These are phyloP conservation scores for Rosa persica DNA, from an alignment of 306 rosid species.

Conservation along the genomic window DNA sequence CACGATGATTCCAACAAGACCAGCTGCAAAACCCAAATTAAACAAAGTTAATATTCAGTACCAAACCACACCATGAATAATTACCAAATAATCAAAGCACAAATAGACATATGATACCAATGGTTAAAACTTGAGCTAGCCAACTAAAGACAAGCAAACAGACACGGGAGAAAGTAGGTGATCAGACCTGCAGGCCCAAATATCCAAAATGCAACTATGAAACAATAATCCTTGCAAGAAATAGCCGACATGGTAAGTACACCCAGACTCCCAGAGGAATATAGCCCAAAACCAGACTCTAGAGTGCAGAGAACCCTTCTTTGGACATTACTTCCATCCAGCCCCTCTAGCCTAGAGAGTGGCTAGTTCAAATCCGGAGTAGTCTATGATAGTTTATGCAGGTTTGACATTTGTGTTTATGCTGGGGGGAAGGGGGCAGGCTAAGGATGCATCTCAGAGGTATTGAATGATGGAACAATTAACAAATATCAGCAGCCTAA, in stretches of 20 bases:
- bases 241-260: background rate
- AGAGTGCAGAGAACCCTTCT: background rate
- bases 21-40: slow-evolving; percentile 55
- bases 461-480: background rate
- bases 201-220: background rate
- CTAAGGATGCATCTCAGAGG: background rate
- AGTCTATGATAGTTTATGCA: background rate
- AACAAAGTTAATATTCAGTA: slow-evolving; percentile 13
- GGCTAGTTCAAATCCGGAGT: background rate
- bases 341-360: background rate
- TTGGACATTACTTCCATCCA: background rate
- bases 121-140: background rate
- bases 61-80: background rate
- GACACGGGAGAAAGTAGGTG: too few species aligned
- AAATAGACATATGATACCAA: background rate
- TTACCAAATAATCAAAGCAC: background rate
- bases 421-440: too few species aligned
- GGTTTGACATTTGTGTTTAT: background rate
- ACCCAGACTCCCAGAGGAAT: too few species aligned
- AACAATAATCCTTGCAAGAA: background rate
- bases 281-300: background rate
- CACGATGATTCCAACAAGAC: slow-evolving; percentile 83
- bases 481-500: background rate
- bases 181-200: background rate
- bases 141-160: background rate